A percentile compares a stretch with the other conserved stretches of the same genome.
Evolutionary conservation across 805 yeast species (phyloP).

Genomic region (Myxozyma kluyveri): DNA sequence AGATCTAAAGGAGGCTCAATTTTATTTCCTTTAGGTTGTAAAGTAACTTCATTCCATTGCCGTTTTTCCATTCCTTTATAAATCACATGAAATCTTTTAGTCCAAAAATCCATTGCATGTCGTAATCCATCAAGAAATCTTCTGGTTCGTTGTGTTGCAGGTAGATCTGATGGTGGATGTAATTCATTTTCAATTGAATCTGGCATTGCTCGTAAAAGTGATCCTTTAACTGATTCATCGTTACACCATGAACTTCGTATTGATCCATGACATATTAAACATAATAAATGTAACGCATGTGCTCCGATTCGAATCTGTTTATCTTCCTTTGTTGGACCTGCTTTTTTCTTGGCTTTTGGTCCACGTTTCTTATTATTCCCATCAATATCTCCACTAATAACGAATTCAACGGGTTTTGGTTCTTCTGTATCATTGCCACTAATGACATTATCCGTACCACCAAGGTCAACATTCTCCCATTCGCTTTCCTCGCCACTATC

Average conservation of each 20-base stretch:
- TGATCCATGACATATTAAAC: constrained; percentile 64
- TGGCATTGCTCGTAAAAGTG: constrained; percentile 51
- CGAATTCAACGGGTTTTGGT: constrained; percentile 21
- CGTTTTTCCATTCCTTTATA: constrained; percentile 43
- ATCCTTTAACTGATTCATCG: constrained; percentile 35
- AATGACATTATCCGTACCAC: neutral
- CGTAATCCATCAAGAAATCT: constrained; percentile 74
- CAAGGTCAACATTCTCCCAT: constrained; percentile 26
- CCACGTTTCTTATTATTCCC: neutral
- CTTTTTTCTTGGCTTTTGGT: constrained; percentile 4
- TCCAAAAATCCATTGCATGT: constrained; percentile 63
- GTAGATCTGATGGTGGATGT: constrained; percentile 47
- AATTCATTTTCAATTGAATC: constrained; percentile 47
- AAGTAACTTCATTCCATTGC: constrained; percentile 49
- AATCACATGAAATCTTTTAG: constrained; percentile 50
- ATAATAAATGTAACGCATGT: constrained; percentile 59
- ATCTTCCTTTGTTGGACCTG: constrained; percentile 18
- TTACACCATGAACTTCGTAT: constrained; percentile 74
- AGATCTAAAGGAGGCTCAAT: constrained; percentile 20
- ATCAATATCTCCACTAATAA: constrained; percentile 9
- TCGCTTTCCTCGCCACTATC: constrained; percentile 10
- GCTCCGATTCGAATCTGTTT: constrained; percentile 45
- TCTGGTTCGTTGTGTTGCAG: constrained; percentile 49
- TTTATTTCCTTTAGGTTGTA: constrained; percentile 26
- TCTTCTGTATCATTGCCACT: constrained; percentile 1